Evolutionary conservation across 106 monocot species (phyloP), one percentile per base, ranked within the genome.

Genomic region (Acorus gramineus): DNA sequence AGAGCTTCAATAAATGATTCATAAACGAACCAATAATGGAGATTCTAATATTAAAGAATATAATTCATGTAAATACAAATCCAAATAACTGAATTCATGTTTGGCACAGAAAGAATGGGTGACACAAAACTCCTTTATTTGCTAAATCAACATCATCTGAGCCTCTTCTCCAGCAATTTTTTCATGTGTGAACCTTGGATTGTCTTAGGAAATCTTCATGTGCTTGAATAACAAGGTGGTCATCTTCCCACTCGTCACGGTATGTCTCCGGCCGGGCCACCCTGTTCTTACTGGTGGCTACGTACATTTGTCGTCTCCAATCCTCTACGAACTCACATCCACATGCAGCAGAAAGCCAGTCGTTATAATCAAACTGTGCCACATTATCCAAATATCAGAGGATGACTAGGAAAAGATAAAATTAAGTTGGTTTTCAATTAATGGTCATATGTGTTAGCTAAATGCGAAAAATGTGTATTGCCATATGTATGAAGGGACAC

Each of bases 271-370:
- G 91, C 5, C 58, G 76, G 9, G 9, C 65, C 10, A 53, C 7
- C 61, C 53, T 85, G 67, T 72, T 82, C 77, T 79, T 77, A 9
- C 42, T 5, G 3, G 62, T 45, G 5, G 50, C 83, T 4, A 2
- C 63, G 64, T 92, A 98, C 96, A 98, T 98, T 67, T 73, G 46
- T 64, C 78, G 83, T 61, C 91, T 80, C 96, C 96, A 98, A 3
- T 88, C 80, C 60, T 88, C 96, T 1, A 89, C 60, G 0, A 60
- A 61, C 62, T 82, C 77, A 65, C 50, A 54, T 6, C 88, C 91
- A 9, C 98, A 98, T 73, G 81, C 71, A 58, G 74, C 61, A 5
- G 88, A 85, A 47, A 91, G 71, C 98, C 88, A 92, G 64, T 88
- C 83, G 51, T 69, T 77, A 62, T 92, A 86, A 4, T 86, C 85